Evolutionary conservation across 2,329 filamentous ascomycete species (phyloP).

Genomic region (Macrophomina phaseolina): DNA sequence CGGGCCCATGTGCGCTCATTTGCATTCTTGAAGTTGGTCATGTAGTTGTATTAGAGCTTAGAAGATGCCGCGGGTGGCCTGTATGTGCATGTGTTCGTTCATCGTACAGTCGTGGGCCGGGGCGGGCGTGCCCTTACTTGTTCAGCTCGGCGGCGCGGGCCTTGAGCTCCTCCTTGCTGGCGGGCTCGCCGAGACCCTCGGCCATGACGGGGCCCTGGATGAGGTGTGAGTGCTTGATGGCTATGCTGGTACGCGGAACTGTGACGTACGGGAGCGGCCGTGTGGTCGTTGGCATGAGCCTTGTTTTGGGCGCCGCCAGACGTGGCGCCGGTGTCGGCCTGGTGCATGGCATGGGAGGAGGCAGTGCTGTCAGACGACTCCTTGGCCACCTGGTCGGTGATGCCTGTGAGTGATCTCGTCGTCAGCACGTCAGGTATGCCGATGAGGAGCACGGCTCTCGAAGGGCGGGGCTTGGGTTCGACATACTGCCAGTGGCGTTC

Average conservation of each 20-base stretch:
- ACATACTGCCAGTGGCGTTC: conserved; percentile 46
- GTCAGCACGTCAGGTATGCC: not conserved
- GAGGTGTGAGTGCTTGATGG: conserved; percentile 1
- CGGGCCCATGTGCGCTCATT: too few relatives aligned
- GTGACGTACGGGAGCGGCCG: conserved; percentile 48
- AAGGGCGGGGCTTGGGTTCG: not conserved
- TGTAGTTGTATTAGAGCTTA: not conserved
- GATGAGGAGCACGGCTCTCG: not conserved
- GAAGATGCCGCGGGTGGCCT: not conserved
- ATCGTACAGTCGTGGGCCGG: not conserved
- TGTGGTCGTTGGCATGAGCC: conserved; percentile 44
- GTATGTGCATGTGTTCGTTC: not conserved
- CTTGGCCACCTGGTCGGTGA: conserved; percentile 54
- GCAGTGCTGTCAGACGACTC: conserved; percentile 51
- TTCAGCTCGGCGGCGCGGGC: conserved; percentile 58
- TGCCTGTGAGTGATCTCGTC: conserved; percentile 37
- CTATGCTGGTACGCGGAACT: too few relatives aligned
- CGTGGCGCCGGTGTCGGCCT: conserved; percentile 40
- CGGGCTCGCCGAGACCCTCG: conserved; percentile 51
- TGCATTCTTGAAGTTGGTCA: too few relatives aligned
- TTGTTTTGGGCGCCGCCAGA: conserved; percentile 38
- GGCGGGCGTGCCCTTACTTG: conserved; percentile 41
- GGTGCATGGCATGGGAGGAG: conserved; percentile 40
- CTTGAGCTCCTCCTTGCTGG: conserved; percentile 57
- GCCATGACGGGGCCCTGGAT: conserved; percentile 52